A percentile compares a stretch with the other conserved stretches of the same genome.
These are phyloP conservation scores for Claviceps maximensis DNA, from an alignment of 2,329 filamentous ascomycete species.

Conservation along the genomic window DNA sequence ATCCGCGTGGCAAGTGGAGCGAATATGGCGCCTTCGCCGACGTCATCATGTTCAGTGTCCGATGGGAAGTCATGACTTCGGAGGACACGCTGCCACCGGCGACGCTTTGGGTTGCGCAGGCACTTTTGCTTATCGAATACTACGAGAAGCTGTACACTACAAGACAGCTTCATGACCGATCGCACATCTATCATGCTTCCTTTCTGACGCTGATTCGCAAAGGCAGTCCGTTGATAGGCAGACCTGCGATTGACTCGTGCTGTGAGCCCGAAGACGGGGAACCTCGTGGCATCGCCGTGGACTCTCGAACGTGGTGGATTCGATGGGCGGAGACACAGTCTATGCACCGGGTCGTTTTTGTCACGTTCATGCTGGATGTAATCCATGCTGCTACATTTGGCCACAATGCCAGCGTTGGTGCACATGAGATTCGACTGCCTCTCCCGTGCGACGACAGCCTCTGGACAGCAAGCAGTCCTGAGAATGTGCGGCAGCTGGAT, in stretches of 20 bases:
- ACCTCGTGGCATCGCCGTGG: constrained; percentile 16
- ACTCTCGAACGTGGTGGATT: constrained; percentile 54
- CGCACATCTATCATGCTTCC: neutral
- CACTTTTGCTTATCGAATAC: constrained; percentile 68
- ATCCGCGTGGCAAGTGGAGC: constrained; percentile 35
- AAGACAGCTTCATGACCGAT: constrained; percentile 64
- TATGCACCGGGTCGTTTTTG: constrained; percentile 75
- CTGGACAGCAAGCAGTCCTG: constrained; percentile 70
- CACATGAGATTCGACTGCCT: constrained; percentile 75
- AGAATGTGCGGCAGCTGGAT: constrained; percentile 65
- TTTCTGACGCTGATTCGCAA: constrained; percentile 49
- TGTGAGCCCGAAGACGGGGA: constrained; percentile 36
- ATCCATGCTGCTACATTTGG: constrained; percentile 89
- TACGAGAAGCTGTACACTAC: constrained; percentile 91
- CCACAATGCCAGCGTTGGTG: constrained; percentile 79
- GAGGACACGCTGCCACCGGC: constrained; percentile 73
- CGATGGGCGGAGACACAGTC: constrained; percentile 84
- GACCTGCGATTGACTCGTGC: constrained; percentile 66
- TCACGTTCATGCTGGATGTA: constrained; percentile 79
- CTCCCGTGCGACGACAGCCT: constrained; percentile 77
- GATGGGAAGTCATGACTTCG: constrained; percentile 75
- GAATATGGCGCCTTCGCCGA: constrained; percentile 37
- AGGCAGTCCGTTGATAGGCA: constrained; percentile 73
- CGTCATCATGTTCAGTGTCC: constrained; percentile 55
- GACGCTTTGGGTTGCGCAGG: constrained; percentile 79